Conservation (phyloP, 1,284 basidiomycete species). For the Naganishia sp. region DNA sequence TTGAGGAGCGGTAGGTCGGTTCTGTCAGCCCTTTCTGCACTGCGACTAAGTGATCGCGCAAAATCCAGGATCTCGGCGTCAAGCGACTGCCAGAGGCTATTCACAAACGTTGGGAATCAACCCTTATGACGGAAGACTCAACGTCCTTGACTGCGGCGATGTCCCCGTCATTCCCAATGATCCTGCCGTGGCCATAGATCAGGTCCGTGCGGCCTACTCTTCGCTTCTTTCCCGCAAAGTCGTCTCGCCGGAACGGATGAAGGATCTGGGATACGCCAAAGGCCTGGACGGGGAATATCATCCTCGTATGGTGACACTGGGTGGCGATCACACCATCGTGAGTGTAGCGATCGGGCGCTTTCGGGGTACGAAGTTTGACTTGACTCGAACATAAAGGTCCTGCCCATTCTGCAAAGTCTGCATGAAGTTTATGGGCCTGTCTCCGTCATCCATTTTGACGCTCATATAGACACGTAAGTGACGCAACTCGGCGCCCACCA, state of each 20-base stretch:
- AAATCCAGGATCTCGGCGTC: constrained; percentile 39
- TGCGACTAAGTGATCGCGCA: neutral
- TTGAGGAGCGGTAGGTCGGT: constrained; percentile 43
- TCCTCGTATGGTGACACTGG: constrained; percentile 54
- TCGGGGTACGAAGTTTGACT: no score
- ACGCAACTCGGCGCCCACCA: neutral
- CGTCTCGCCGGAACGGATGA: constrained; percentile 36
- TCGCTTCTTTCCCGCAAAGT: constrained; percentile 35
- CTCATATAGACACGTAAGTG: constrained; percentile 56
- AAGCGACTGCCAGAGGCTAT: constrained; percentile 43
- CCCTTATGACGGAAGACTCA: constrained; percentile 38
- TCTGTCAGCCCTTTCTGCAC: neutral
- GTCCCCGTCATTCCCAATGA: constrained; percentile 55
- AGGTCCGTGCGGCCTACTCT: constrained; percentile 51
- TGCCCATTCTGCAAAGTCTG: constrained; percentile 55
- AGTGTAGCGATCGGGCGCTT: constrained; percentile 8
- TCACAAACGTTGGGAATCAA: constrained; percentile 41
- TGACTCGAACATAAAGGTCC: constrained; percentile 38
- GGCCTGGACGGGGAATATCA: constrained; percentile 49
- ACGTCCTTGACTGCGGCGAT: constrained; percentile 51
- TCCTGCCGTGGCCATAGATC: constrained; percentile 51
- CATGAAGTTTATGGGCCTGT: constrained; percentile 53
- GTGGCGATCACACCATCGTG: constrained; percentile 55
- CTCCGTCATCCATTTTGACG: constrained; percentile 55
- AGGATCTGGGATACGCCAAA: constrained; percentile 37